These are phyloP conservation scores for Rhizomucor pusillus DNA, from an alignment of 371 early-diverging fungal species.

Conservation along the genomic window DNA sequence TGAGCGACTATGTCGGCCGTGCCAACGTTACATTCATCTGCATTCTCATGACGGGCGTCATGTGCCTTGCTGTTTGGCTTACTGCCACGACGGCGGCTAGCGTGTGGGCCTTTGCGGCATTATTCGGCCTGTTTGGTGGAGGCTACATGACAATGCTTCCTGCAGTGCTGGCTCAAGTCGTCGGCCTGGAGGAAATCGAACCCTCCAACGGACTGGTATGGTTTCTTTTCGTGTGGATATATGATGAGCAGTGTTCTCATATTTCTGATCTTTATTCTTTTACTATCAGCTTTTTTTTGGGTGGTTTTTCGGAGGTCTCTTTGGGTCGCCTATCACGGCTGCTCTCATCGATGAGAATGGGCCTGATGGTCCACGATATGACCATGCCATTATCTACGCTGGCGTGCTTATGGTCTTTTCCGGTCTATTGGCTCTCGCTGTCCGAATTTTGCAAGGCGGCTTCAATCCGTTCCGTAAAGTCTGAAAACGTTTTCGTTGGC, in stretches of 20 bases:
- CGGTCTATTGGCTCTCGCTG: slow-evolving; percentile 27
- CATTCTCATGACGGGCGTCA: slow-evolving; percentile 39
- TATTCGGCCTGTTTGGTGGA: slow-evolving; percentile 61
- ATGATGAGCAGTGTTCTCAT: no score
- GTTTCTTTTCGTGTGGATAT: no score
- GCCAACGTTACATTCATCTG: slow-evolving; percentile 50
- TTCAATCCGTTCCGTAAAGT: slow-evolving; percentile 28
- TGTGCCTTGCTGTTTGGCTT: slow-evolving; percentile 37
- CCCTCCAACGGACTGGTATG: slow-evolving; percentile 51
- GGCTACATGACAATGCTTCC: slow-evolving; percentile 57
- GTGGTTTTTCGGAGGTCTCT: slow-evolving; percentile 57
- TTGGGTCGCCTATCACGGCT: slow-evolving; percentile 54
- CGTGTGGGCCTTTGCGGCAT: slow-evolving; percentile 38
- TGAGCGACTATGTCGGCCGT: slow-evolving; percentile 58
- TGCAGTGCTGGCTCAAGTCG: slow-evolving; percentile 50
- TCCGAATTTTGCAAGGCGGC: slow-evolving; percentile 32
- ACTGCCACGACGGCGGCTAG: slow-evolving; percentile 32
- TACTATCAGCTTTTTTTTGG: slow-evolving; percentile 59
- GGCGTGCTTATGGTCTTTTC: slow-evolving; percentile 33
- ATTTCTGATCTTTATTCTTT: no score
- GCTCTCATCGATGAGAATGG: slow-evolving; percentile 45
- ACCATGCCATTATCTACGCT: slow-evolving; percentile 38
- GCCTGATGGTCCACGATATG: slow-evolving; percentile 26
- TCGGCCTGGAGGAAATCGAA: slow-evolving; percentile 51
- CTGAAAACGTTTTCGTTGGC: slow-evolving; percentile 12